A percentile compares a stretch with the other conserved stretches of the same genome.
Evolutionary conservation across 2,329 filamentous ascomycete species (phyloP).

Genomic region (Claviceps monticola): DNA sequence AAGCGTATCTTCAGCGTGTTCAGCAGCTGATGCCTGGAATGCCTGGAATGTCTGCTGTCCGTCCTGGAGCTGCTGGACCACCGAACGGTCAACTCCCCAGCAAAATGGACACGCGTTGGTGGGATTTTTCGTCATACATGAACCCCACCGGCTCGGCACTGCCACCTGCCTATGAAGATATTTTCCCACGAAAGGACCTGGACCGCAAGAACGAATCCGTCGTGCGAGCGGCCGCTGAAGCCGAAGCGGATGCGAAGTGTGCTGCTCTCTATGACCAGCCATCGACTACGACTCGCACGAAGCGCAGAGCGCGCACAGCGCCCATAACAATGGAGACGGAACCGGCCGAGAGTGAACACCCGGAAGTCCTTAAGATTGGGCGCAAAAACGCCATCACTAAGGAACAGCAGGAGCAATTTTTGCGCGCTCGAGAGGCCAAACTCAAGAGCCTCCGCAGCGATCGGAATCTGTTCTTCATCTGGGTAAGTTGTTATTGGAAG

Average conservation of each 20-base stretch:
- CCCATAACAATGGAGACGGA: constrained; percentile 19
- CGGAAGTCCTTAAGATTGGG: constrained; percentile 41
- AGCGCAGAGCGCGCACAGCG: constrained; percentile 4
- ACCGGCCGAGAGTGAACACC: constrained; percentile 26
- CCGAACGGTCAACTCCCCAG: constrained; percentile 21
- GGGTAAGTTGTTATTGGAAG: constrained; percentile 33
- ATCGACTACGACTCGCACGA: constrained; percentile 11
- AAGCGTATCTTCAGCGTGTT: constrained; percentile 52
- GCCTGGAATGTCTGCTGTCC: constrained; percentile 37
- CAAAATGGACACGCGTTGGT: constrained; percentile 47
- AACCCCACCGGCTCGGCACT: constrained; percentile 30
- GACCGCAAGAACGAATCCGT: constrained; percentile 47
- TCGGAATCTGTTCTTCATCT: constrained; percentile 54
- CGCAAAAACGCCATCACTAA: constrained; percentile 49
- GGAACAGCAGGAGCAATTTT: constrained; percentile 50
- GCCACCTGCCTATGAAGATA: constrained; percentile 67
- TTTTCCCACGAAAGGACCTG: constrained; percentile 47
- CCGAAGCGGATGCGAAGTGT: constrained; percentile 45
- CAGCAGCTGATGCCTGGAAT: constrained; percentile 60
- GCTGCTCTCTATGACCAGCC: constrained; percentile 35
- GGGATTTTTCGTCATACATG: constrained; percentile 48
- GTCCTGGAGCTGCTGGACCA: constrained; percentile 39
- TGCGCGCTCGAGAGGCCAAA: constrained; percentile 46
- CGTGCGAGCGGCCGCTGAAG: constrained; percentile 42
- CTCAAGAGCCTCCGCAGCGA: constrained; percentile 50